Evolutionary conservation across 1,284 basidiomycete genomes (phyloP), one percentile per base, ranked within the genome.

Genomic region (Trametes hirsuta): DNA sequence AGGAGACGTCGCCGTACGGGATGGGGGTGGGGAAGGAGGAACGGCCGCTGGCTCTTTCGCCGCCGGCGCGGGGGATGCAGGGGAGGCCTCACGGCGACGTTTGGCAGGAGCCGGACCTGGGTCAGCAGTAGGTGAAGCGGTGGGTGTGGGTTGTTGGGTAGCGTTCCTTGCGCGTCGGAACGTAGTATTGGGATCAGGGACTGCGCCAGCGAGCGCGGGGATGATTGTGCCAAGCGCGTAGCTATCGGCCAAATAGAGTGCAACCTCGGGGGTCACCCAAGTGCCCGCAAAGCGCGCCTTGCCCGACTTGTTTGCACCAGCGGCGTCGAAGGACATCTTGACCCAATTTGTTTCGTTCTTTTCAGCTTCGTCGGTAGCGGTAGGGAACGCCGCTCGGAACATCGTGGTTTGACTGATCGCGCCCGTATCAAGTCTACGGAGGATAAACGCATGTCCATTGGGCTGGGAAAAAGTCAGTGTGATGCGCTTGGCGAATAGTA

Each of bases 311-410:
- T 97, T 97, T 69, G 93, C 93, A 34, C 89, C 88, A 6, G 84
- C 72, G 53, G 90, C 84, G 73, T 97, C 93, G 76, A 86, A 93
- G 67, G 80, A 84, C 25, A 88, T 84, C 71, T 91, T 92, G 62
- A 95, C 88, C 91, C 92, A 98, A 51, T 85, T 83, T 67, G 93
- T 85, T 76, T 99, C 97, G 35, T 77, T 78, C 71, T 86, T 87
- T 76, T 98, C 97, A 21, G 90, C 88, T 47, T 84, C 82, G 2
- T 94, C 93, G 35, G 82, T 78, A 0, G 95, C 92, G 55, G 81
- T 86, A 9, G 97, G 97, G 77, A 96, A 99, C 0, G 96, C 95
- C 25, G 96, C 94, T 67, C 95, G 93, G 81, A 95, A 98, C 94
- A 99, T 97, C 62, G 97, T 97, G 5, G 95, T 97, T 18, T 97